Evolutionary conservation across 345 rosid genomes (phyloP), one percentile per base, ranked within the genome.

Genomic region (Populus pruinosa): DNA sequence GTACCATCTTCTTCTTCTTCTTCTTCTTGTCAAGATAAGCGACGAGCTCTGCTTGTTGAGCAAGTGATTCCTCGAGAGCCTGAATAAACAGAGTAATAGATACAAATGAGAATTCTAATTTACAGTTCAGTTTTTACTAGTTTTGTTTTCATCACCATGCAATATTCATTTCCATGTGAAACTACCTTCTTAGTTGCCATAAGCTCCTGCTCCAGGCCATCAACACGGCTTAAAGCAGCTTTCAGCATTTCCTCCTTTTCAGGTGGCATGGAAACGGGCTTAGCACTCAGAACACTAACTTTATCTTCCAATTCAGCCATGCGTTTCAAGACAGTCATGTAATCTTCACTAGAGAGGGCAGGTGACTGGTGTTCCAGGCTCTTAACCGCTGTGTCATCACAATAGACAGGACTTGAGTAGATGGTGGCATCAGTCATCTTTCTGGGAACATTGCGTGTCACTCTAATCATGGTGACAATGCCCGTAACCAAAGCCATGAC

Each of bases 401-500:
- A 83, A 77, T 88, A 85, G 27, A 59, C 81, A 0, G 91, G 82
- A 78, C 78, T 85, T 1, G 97, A 88, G 81, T 89, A 90, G 44
- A 89, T 79, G 76, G 86, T 85, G 9, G 87, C 86, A 80, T 90
- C 90, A 1, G 93, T 87, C 73, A 90, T 81, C 79, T 84, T 91
- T 80, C 78, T 89, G 2, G 99, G 97, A 83, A 93, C 86, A 81
- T 88, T 90, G 43, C 92, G 87, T 0, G 99, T 88, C 75, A 93
- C 92, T 86, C 78, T 90, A 63, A 91, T 87, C 90, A 93, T 87
- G 6, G 98, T 90, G 65, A 85, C 93, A 5, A 95, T 87, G 50
- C 99, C 96, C 90, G 88, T 90, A 33, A 92, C 91, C 21, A 95
- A 83, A 67, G 98, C 89, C 99, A 95, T 89, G 17, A 95, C 89